Evolutionary conservation across 352 stramenopile species (phyloP).

Genomic region (Phytopythium helicoides): DNA sequence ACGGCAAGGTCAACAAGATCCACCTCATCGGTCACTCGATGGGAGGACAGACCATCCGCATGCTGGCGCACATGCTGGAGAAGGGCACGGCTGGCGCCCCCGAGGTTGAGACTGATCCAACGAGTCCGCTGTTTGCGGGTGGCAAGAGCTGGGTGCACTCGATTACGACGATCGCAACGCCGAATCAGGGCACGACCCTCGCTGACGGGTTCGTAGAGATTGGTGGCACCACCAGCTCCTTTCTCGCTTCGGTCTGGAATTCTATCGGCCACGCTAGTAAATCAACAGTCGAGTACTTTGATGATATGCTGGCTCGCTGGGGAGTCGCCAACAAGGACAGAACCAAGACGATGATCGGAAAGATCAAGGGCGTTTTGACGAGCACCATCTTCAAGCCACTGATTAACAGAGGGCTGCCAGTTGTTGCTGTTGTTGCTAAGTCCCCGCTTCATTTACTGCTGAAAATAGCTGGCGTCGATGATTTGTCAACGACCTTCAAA

Average conservation of each 20-base stretch:
- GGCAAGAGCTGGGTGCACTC: constrained; percentile 69
- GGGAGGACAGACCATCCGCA: constrained; percentile 51
- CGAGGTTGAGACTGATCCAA: constrained; percentile 18
- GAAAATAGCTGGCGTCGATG: constrained; percentile 24
- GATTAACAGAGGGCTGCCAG: too few species aligned
- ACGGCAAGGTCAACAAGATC: constrained; percentile 60
- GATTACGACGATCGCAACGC: constrained; percentile 57
- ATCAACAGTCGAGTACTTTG: too few species aligned
- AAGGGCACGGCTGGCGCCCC: constrained; percentile 45
- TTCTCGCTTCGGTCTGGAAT: constrained; percentile 22
- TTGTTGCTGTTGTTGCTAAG: too few species aligned
- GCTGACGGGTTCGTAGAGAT: constrained; percentile 30
- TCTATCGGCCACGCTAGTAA: too few species aligned
- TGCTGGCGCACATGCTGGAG: constrained; percentile 7
- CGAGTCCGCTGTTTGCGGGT: constrained; percentile 43
- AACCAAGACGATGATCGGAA: too few species aligned
- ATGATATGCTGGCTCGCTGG: too few species aligned
- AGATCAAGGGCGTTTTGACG: too few species aligned
- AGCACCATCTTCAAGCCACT: too few species aligned
- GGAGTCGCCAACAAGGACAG: too few species aligned
- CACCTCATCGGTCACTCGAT: constrained; percentile 82
- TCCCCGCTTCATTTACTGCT: too few species aligned
- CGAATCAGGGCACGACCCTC: constrained; percentile 60
- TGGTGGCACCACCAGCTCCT: constrained; percentile 16
- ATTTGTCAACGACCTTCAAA: constrained; percentile 22